A percentile compares a stretch with the other conserved stretches of the same genome.
These are phyloP conservation scores for Schoenoplectus triqueter DNA, from an alignment of 202 grass and related monocot genomes.

Conservation along the genomic window DNA sequence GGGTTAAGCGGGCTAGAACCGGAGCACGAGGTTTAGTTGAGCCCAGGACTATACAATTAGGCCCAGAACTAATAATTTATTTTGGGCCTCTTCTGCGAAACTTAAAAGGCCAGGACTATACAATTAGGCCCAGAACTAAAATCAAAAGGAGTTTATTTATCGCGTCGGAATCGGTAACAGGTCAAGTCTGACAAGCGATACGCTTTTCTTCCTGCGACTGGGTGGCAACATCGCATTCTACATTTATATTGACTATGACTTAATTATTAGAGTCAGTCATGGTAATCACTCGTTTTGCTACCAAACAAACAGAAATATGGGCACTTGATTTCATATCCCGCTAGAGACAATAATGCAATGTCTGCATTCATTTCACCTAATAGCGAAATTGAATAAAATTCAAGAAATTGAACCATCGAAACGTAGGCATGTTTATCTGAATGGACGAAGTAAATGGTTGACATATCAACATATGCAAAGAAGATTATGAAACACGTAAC, in stretches of 20 bases:
- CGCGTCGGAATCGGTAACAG: background rate
- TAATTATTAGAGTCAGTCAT: background rate
- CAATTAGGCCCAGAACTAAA: background rate
- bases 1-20: background rate
- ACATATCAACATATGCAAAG: background rate
- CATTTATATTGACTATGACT: background rate
- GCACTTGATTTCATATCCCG: too few relatives aligned
- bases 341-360: background rate
- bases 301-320: background rate
- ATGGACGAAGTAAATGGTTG: background rate
- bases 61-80: background rate
- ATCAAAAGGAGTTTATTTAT: background rate
- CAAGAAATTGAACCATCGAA: background rate
- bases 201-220: background rate
- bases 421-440: background rate
- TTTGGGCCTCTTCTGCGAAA: background rate
- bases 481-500: background rate
- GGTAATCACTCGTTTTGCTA: background rate
- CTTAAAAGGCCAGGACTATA: background rate
- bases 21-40: background rate
- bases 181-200: background rate
- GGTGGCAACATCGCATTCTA: too few relatives aligned
- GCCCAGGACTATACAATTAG: too few relatives aligned
- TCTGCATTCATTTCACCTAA: background rate
- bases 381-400: background rate